Conservation (phyloP, 441 rosid species). For the Pelargonium myrrhifolium region DNA sequence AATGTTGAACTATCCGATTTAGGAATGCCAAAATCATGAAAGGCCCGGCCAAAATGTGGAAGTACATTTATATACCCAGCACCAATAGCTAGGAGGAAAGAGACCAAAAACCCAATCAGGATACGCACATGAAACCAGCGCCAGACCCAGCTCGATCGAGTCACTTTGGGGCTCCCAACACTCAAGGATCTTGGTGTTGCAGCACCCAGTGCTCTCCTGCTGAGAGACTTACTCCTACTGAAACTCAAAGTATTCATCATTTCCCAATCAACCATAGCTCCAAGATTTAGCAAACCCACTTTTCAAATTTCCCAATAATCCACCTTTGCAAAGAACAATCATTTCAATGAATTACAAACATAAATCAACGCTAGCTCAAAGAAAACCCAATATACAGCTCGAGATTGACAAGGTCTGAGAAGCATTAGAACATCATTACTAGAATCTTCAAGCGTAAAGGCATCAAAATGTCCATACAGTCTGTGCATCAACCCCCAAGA, state of each 20-base stretch:
- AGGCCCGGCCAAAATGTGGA: conserved; percentile 46
- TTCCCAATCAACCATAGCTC: conserved; percentile 28
- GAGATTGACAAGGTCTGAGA: conserved; percentile 5
- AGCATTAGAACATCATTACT: conserved; percentile 5
- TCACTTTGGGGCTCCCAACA: conserved; percentile 35
- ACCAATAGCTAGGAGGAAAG: conserved; percentile 38
- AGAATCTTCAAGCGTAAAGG: not conserved
- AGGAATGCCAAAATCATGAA: conserved; percentile 32
- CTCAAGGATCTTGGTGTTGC: conserved; percentile 32
- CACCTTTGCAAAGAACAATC: conserved; percentile 14
- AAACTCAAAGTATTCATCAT: conserved; percentile 40
- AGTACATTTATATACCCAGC: conserved; percentile 55
- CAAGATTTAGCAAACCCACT: conserved; percentile 17
- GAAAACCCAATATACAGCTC: conserved; percentile 9
- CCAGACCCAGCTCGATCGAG: conserved; percentile 31
- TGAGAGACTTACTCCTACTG: conserved; percentile 49
- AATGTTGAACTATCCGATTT: conserved; percentile 29
- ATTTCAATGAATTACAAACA: conserved; percentile 13
- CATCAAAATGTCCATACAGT: conserved; percentile 9
- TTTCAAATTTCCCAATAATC: conserved; percentile 4
- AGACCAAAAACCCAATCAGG: conserved; percentile 40
- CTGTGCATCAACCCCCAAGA: conserved; percentile 16
- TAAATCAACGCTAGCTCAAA: conserved; percentile 14
- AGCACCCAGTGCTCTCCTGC: conserved; percentile 41
- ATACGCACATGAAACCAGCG: conserved; percentile 42